phyloP scores from a whole-genome alignment of 1,139 yeast species.

The Meyerozyma guilliermondii region DNA sequence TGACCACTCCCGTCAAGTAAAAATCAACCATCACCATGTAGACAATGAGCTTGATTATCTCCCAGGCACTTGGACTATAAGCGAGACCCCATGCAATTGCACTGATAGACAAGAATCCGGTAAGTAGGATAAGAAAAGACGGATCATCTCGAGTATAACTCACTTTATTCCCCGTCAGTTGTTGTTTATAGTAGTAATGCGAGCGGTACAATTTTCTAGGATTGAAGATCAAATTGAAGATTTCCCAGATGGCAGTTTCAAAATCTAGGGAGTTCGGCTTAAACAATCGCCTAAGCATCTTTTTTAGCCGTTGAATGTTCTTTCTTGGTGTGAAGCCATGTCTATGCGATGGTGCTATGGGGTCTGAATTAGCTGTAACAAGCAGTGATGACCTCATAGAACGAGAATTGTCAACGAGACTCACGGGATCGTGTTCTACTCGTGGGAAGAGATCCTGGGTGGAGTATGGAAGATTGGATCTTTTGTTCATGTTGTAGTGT shows the following conservation, averaged over 20 bases:
- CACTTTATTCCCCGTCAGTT: slow-evolving; percentile 21
- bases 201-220: slow-evolving; percentile 83
- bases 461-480: slow-evolving; percentile 31
- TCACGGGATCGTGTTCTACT: slow-evolving; percentile 11
- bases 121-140: slow-evolving; percentile 69
- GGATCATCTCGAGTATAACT: slow-evolving; percentile 89
- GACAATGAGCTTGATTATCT: slow-evolving; percentile 58
- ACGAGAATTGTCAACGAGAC: slow-evolving; percentile 16
- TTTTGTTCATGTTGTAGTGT: slow-evolving; percentile 10
- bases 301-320: slow-evolving; percentile 12
- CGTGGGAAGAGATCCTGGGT: slow-evolving; percentile 36
- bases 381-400: slow-evolving; percentile 17
- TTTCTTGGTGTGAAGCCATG: slow-evolving; percentile 3
- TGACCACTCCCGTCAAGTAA: slow-evolving; percentile 59
- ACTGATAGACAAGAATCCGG: slow-evolving; percentile 59
- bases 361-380: slow-evolving; percentile 15
- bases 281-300: slow-evolving; percentile 41
- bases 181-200: slow-evolving; percentile 63
- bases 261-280: slow-evolving; percentile 82
- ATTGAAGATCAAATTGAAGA: slow-evolving; percentile 62
- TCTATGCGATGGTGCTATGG: not conserved
- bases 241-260: slow-evolving; percentile 92
- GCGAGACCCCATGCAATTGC: slow-evolving; percentile 92
- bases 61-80: slow-evolving; percentile 58
- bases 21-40: slow-evolving; percentile 88